phyloP scores from a whole-genome alignment of 2,329 filamentous ascomycete genomes.

The Phyllosticta citriasiana region DNA sequence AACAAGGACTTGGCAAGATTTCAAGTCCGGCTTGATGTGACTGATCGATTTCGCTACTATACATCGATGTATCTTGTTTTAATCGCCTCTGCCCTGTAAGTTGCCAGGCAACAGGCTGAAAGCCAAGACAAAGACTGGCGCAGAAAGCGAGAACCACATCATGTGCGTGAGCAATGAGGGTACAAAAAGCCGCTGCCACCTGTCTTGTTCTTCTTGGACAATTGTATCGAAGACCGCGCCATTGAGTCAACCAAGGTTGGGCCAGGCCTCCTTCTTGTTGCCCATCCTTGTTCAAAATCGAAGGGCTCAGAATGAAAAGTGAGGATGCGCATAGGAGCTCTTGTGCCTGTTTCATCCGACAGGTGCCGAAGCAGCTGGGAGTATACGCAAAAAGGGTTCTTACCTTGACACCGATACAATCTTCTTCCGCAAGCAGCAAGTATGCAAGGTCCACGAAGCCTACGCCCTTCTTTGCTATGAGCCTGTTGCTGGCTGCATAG shows the following conservation, averaged over 20 bases:
- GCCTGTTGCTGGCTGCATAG: constrained; percentile 71
- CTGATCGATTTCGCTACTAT: neutral
- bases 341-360: neutral
- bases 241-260: constrained; percentile 21
- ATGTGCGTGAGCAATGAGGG: neutral
- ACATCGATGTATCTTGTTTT: constrained; percentile 1
- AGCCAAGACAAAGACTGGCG: neutral
- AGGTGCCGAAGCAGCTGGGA: neutral
- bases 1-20: neutral
- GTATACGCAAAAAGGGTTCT: constrained; percentile 15
- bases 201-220: constrained; percentile 40
- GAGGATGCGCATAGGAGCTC: neutral
- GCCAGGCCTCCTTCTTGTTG: constrained; percentile 47
- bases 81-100: neutral
- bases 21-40: neutral
- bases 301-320: neutral
- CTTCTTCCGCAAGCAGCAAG: constrained; percentile 58
- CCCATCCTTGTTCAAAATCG: constrained; percentile 24
- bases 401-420: constrained; percentile 49
- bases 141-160: constrained; percentile 3
- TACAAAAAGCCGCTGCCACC: neutral
- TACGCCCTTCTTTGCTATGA: constrained; percentile 54
- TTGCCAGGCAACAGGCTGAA: neutral
- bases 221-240: constrained; percentile 49
- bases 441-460: constrained; percentile 75